Conservation (phyloP, 176 grass and related monocot genomes). For the Pontederia paniculata region DNA sequence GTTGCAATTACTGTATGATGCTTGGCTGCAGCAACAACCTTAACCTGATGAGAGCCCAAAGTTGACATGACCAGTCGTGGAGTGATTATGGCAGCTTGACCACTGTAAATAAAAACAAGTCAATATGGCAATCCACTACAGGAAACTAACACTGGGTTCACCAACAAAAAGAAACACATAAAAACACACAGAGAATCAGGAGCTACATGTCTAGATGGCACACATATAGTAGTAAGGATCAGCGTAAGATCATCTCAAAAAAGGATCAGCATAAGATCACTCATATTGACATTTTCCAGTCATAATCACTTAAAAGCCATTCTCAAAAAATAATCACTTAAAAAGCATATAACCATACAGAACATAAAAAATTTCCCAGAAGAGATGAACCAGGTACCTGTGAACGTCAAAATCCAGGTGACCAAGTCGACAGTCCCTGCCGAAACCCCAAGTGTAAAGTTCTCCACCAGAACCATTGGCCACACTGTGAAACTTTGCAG, state of each 20-base stretch:
- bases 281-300: too few relatives aligned
- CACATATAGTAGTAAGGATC: too few relatives aligned
- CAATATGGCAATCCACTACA: not conserved
- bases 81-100: constrained; percentile 91
- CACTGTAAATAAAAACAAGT: constrained; percentile 40
- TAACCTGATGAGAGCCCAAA: constrained; percentile 54
- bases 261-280: too few relatives aligned
- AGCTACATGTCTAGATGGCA: too few relatives aligned
- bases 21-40: constrained; percentile 80
- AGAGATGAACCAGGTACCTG: constrained; percentile 32
- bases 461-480: constrained; percentile 77
- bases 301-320: not conserved
- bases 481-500: constrained; percentile 93
- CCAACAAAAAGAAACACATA: not conserved
- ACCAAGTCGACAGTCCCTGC: constrained; percentile 83
- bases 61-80: constrained; percentile 75
- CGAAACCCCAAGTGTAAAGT: constrained; percentile 97
- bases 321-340: too few relatives aligned
- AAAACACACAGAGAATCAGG: not conserved
- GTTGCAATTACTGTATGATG: constrained; percentile 97
- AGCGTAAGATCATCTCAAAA: too few relatives aligned
- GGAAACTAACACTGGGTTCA: constrained; percentile 3
- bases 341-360: too few relatives aligned
- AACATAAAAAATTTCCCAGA: not conserved
- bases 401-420: constrained; percentile 88